Percentiles rank a stretch among this genome's conserved stretches.
phyloP scores from a whole-genome alignment of 495 filamentous ascomycete species.

The Hypoxylon crocopeplum region DNA sequence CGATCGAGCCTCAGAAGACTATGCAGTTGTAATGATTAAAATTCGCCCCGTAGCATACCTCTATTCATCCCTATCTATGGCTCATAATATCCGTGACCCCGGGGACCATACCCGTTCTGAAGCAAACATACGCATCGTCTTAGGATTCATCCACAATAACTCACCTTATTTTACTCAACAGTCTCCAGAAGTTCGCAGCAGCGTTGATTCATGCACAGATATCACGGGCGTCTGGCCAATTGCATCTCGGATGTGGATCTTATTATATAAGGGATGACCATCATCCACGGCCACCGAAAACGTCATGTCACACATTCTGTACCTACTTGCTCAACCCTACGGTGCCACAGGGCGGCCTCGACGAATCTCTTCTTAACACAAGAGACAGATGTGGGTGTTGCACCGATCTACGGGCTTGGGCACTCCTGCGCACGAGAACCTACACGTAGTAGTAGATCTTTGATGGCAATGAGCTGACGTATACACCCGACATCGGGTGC shows the following conservation, averaged over 20 bases:
- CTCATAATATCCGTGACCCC: background rate
- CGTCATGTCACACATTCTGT: constrained; percentile 21
- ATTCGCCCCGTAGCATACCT: too few relatives aligned
- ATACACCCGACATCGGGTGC: background rate
- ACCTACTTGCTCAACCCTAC: too few relatives aligned
- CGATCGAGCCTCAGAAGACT: constrained; percentile 5
- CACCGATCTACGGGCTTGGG: too few relatives aligned
- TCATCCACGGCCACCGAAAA: too few relatives aligned
- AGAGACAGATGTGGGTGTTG: background rate
- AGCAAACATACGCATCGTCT: too few relatives aligned
- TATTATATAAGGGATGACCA: constrained; percentile 27
- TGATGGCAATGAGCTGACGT: background rate
- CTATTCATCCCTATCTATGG: background rate
- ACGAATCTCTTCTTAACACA: constrained; percentile 21
- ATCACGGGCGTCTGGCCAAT: constrained; percentile 14
- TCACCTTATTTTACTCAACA: background rate
- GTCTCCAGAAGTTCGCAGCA: constrained; percentile 9
- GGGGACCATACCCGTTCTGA: too few relatives aligned
- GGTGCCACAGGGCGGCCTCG: too few relatives aligned
- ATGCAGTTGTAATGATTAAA: background rate
- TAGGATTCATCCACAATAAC: background rate
- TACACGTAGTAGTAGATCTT: too few relatives aligned
- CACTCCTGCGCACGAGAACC: too few relatives aligned
- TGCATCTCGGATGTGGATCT: constrained; percentile 23
- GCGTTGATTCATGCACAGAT: constrained; percentile 6